phyloP scores from a whole-genome alignment of 2,329 filamentous ascomycete genomes.

The Rhytidhysteron rufulum region DNA sequence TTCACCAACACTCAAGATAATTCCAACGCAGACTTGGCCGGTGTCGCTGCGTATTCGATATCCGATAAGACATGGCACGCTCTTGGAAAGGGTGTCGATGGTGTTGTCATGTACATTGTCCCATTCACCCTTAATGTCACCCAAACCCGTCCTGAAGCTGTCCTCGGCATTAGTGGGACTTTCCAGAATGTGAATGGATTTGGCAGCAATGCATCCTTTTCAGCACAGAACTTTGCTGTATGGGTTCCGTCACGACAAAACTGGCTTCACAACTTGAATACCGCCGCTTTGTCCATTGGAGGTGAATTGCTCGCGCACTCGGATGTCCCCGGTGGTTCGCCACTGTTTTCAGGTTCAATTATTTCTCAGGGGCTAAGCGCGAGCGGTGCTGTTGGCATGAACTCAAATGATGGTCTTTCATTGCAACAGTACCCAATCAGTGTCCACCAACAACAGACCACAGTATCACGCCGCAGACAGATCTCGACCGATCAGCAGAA shows the following conservation, averaged over 20 bases:
- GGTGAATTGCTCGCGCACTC: constrained; percentile 71
- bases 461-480: constrained; percentile 38
- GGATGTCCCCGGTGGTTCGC: constrained; percentile 58
- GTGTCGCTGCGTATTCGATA: constrained; percentile 73
- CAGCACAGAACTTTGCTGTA: constrained; percentile 74
- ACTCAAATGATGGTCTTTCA: constrained; percentile 25
- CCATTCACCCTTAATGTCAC: constrained; percentile 77
- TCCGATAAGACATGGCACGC: constrained; percentile 67
- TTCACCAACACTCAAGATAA: constrained; percentile 71
- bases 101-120: constrained; percentile 69
- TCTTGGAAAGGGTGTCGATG: constrained; percentile 82
- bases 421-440: constrained; percentile 45
- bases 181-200: constrained; percentile 73
- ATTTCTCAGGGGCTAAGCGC: constrained; percentile 70
- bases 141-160: constrained; percentile 62
- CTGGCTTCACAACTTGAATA: constrained; percentile 77
- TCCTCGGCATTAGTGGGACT: constrained; percentile 73
- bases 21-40: constrained; percentile 61
- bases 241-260: constrained; percentile 85
- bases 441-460: constrained; percentile 23
- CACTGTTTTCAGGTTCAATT: constrained; percentile 80
- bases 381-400: constrained; percentile 67
- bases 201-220: constrained; percentile 56
- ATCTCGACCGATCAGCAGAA: constrained; percentile 39
- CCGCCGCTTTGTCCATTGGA: constrained; percentile 61